Base-by-base conservation (phyloP, 768 basidiomycete genomes). In the Pisolithus tinctorius region DNA sequence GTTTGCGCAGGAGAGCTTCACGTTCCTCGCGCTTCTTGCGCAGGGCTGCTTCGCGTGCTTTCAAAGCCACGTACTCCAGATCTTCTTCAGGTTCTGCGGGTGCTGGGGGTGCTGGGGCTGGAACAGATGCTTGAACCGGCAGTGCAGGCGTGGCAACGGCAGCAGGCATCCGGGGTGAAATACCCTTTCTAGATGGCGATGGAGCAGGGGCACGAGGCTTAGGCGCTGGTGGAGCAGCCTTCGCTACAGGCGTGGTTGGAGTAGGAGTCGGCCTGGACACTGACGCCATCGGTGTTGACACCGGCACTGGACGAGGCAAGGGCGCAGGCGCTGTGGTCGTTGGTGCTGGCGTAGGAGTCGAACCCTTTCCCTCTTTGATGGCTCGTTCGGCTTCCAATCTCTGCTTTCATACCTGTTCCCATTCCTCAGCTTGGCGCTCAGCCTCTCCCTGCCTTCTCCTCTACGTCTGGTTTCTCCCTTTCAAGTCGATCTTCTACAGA, bases 391-490 rank as follows among this genome's bases (percentile, higher is more conserved):
- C 79, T 42, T 87, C 88, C 37, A 98, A 64, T 47, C 89, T 74
- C 57, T 89, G 86, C 56, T 72, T 76, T 42, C 95, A 76, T 39
- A 80, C 65, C 45, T 76, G 75, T 60, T 93, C 90, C 50, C 93
- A 75, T 55, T 88, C 88, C 57, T 86, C 86, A 2, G 87, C 86
- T 58, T 88, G 83, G 55, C 77, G 77, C 66, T 96, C 93, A 0
- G 92, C 93, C 45, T 76, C 71, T 50, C 74, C 74, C 78, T 0
- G 80, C 81, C 65, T 88, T 91, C 64, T 91, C 88, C 56, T 93
- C 93, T 0, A 94, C 94, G 63, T 96, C 95, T 63, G 79, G 83
- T 74, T 86, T 88, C 62, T 98, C 95, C 58, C 83, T 76, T 36
- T 80, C 83, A 5, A 98, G 76, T 10, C 95, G 74, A 57, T 93